Evolutionary conservation across 2,329 filamentous ascomycete species (phyloP), one percentile per base, ranked within the genome.

Genomic region (Botryosphaeria dothidea): DNA sequence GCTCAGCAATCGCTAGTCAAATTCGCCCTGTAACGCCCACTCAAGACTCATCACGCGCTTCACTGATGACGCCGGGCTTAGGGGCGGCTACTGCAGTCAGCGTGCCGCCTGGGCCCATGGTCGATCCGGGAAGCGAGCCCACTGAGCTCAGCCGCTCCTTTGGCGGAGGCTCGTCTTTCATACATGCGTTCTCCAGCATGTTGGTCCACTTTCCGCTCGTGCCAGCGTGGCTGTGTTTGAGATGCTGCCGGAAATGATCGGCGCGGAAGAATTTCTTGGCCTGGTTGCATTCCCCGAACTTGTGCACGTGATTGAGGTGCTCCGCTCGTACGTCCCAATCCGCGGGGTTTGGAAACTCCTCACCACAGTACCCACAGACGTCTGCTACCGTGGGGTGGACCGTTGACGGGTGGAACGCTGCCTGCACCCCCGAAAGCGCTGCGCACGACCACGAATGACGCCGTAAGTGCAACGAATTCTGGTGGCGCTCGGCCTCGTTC

Each of bases 141-240:
- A 76, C 71, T 4, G 74, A 75, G 51, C 71, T 69, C 54, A 76
- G 68, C 34, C 76, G 74, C 66, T 79, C 77, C 69, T 80, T 79
- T 56, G 83, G 84, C 31, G 87, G 84, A 62, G 88, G 86, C 72
- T 97, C 93, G 75, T 96, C 93, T 77, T 93, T 88, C 92, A 98
- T 96, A 80, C 95, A 99, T 4, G 93, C 92, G 74, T 92, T 96
- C 77, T 99, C 95, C 36, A 99, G 84, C 85, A 97, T 93, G 78
- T 98, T 98, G 13, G 95, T 99, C 95, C 95, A 99, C 79, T 98
- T 98, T 34, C 95, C 95, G 78, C 93, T 97, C 0, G 92, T 94
- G 38, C 95, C 95, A 41, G 92, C 92, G 79, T 98, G 95, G 76
- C 93, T 97, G 77, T 99, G 95, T 83, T 98, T 99, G 66, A 99